Conservation (phyloP, 2,329 filamentous ascomycete genomes). For the Aureobasidium namibiae region DNA sequence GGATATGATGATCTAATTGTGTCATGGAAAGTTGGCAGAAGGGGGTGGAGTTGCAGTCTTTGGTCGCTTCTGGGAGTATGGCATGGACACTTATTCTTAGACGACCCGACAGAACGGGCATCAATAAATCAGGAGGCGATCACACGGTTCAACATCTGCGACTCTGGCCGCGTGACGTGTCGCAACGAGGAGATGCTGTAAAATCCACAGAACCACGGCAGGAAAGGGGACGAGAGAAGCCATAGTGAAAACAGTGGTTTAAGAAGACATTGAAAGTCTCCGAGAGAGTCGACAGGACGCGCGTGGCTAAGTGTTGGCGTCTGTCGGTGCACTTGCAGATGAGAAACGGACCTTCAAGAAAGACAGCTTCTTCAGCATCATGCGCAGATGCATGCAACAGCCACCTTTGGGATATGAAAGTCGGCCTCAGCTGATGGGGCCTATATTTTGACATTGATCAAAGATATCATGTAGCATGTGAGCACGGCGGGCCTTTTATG, state of each 20-base stretch:
- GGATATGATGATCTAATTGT: constrained; percentile 2
- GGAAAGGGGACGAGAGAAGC: too few relatives aligned
- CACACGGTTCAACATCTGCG: not conserved
- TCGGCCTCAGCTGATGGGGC: not conserved
- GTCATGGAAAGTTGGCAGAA: constrained; percentile 2
- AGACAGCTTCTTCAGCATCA: not conserved
- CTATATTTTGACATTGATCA: not conserved
- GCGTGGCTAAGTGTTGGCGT: not conserved
- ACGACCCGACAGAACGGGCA: not conserved
- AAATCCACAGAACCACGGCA: too few relatives aligned
- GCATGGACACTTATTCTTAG: constrained; percentile 2
- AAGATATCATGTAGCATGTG: not conserved
- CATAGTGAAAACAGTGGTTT: too few relatives aligned
- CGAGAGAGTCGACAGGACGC: too few relatives aligned
- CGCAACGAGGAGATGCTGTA: not conserved
- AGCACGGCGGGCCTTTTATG: not conserved
- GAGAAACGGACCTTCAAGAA: too few relatives aligned
- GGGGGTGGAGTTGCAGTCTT: not conserved
- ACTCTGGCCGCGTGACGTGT: not conserved
- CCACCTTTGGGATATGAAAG: not conserved
- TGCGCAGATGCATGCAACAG: not conserved
- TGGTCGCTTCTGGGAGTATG: not conserved
- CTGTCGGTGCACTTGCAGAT: not conserved
- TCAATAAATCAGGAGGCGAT: not conserved
- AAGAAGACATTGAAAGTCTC: too few relatives aligned